phyloP scores from a whole-genome alignment of 1,284 basidiomycete genomes.

The Kwoniella shivajii region DNA sequence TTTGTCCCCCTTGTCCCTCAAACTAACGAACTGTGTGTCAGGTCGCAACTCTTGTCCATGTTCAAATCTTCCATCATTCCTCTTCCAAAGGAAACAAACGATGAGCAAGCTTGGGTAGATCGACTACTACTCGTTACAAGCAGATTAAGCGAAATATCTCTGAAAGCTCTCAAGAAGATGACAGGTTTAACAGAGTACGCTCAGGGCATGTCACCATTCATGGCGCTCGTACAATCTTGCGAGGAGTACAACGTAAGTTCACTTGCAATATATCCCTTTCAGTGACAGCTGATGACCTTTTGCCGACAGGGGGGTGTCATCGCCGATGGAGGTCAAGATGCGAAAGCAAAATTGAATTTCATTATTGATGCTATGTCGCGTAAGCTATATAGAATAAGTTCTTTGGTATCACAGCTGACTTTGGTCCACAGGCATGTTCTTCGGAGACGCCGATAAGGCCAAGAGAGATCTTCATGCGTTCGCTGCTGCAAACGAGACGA shows the following conservation, averaged over 20 bases:
- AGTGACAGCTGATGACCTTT: background rate
- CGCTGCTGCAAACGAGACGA: slow-evolving; percentile 80
- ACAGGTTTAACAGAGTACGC: slow-evolving; percentile 62
- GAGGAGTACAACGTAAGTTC: slow-evolving; percentile 74
- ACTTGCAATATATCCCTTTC: background rate
- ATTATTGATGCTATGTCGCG: slow-evolving; percentile 57
- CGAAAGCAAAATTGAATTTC: slow-evolving; percentile 62
- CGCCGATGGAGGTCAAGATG: slow-evolving; percentile 69
- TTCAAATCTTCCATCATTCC: slow-evolving; percentile 79
- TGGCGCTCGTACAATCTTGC: slow-evolving; percentile 66
- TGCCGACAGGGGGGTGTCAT: slow-evolving; percentile 74
- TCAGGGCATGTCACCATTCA: slow-evolving; percentile 42
- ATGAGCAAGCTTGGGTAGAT: slow-evolving; percentile 81
- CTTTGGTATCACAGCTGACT: background rate
- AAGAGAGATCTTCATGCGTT: slow-evolving; percentile 78
- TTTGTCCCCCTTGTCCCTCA: background rate
- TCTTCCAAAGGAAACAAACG: slow-evolving; percentile 65
- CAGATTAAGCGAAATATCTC: slow-evolving; percentile 65
- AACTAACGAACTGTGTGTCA: slow-evolving; percentile 4
- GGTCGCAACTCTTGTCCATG: slow-evolving; percentile 33
- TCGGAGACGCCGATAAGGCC: slow-evolving; percentile 72
- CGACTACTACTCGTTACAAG: slow-evolving; percentile 74
- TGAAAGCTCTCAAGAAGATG: slow-evolving; percentile 64
- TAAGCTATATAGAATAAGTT: slow-evolving; percentile 1
- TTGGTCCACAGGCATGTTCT: slow-evolving; percentile 45